A percentile compares a stretch with the other conserved stretches of the same genome.
These are phyloP conservation scores for Ashbya aceris DNA, from an alignment of 1,139 yeast species.

Conservation along the genomic window DNA sequence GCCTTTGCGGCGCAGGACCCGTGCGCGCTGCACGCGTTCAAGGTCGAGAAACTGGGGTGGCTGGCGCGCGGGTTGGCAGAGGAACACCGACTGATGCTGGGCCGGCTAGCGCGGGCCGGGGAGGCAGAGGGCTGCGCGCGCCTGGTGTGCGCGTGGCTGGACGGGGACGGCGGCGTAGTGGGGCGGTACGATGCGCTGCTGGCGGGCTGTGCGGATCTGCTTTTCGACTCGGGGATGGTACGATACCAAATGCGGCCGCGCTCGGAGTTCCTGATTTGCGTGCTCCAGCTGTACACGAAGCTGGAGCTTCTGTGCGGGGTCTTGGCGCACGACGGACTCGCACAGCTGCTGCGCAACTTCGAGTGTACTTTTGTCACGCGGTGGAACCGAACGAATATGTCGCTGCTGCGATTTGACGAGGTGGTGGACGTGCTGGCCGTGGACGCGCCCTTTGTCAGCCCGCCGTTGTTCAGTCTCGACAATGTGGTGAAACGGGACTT, in stretches of 20 bases:
- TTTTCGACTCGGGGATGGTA: constrained; percentile 10
- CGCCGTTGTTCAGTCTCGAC: constrained; percentile 12
- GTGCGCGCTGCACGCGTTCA: too few relatives aligned
- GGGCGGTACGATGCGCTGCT: constrained; percentile 10
- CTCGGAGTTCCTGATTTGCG: constrained; percentile 10
- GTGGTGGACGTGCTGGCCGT: constrained; percentile 14
- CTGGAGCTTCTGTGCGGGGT: constrained; percentile 6
- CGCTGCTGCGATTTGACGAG: constrained; percentile 10
- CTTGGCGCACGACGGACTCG: constrained; percentile 5
- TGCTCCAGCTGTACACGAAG: constrained; percentile 9
- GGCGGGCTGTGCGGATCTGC: constrained; percentile 9
- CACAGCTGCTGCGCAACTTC: constrained; percentile 10
- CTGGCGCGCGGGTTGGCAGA: too few relatives aligned
- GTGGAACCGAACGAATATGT: constrained; percentile 12
- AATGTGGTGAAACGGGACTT: constrained; percentile 13
- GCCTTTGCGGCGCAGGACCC: too few relatives aligned
- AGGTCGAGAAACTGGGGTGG: too few relatives aligned
- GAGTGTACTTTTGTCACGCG: constrained; percentile 12
- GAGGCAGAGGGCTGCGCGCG: too few relatives aligned
- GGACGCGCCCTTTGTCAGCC: constrained; percentile 7
- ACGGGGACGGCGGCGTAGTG: constrained; percentile 4
- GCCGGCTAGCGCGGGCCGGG: too few relatives aligned
- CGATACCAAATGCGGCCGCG: constrained; percentile 10
- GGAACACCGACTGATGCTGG: too few relatives aligned
- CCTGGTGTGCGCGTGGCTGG: not conserved